phyloP scores from a whole-genome alignment of 2,329 filamentous ascomycete species.

The Chlorencoelia australis region DNA sequence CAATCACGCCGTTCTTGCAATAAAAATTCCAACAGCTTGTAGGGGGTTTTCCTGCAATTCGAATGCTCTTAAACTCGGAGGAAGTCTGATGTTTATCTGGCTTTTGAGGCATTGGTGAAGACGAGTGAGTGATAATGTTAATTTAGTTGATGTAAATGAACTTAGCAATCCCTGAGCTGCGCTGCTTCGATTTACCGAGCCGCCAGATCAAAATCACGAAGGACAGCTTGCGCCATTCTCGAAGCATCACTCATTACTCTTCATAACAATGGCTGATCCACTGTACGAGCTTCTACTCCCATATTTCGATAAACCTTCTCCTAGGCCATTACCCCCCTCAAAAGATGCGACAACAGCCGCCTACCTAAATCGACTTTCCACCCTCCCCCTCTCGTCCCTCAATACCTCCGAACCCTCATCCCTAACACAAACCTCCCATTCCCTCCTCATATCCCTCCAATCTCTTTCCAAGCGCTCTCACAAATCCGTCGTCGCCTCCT shows the following conservation, averaged over 20 bases:
- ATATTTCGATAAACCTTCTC: constrained; percentile 41
- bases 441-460: constrained; percentile 73
- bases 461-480: constrained; percentile 83
- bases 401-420: constrained; percentile 66
- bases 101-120: background rate
- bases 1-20: constrained; percentile 21
- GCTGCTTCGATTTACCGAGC: background rate
- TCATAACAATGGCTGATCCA: constrained; percentile 51
- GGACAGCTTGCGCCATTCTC: background rate
- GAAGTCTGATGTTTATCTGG: too few species aligned
- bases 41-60: constrained; percentile 22
- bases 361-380: constrained; percentile 71
- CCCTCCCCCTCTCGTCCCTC: constrained; percentile 64
- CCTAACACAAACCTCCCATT: constrained; percentile 72
- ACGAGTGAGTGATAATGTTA: background rate
- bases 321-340: constrained; percentile 30
- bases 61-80: constrained; percentile 19
- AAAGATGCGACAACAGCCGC: constrained; percentile 45
- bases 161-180: background rate
- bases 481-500: constrained; percentile 71
- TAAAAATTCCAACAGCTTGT: constrained; percentile 28
- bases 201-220: background rate
- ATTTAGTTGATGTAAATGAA: background rate
- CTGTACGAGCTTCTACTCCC: constrained; percentile 64
- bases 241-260: background rate